phyloP scores from a whole-genome alignment of 805 yeast genomes.

The Saccharomycopsis babjevae region DNA sequence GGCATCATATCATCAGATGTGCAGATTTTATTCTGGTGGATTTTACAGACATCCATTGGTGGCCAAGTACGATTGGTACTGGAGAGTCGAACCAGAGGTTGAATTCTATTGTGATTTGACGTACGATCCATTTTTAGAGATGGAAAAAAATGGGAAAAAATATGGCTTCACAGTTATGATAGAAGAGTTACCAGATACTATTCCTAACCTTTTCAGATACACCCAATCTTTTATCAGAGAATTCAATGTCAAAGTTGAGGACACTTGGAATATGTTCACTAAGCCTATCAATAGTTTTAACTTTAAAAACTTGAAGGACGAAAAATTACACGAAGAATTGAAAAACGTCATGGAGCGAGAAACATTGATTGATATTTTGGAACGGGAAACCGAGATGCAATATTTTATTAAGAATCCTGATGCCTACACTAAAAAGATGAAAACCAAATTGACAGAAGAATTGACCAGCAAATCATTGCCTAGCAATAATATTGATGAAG shows the following conservation, averaged over 20 bases:
- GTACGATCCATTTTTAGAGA: conserved; percentile 81
- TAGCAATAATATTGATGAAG: conserved; percentile 16
- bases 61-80: conserved; percentile 72
- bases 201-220: conserved; percentile 69
- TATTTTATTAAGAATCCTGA: conserved; percentile 9
- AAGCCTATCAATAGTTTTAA: conserved; percentile 29
- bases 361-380: conserved; percentile 24
- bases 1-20: conserved; percentile 87
- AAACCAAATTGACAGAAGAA: conserved; percentile 22
- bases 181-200: conserved; percentile 69
- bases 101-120: conserved; percentile 84
- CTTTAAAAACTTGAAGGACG: conserved; percentile 25
- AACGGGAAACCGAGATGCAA: conserved; percentile 22
- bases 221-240: conserved; percentile 54
- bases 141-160: conserved; percentile 57
- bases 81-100: conserved; percentile 94
- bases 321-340: conserved; percentile 23
- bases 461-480: conserved; percentile 24
- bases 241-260: conserved; percentile 38
- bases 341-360: conserved; percentile 16
- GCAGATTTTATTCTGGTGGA: conserved; percentile 79
- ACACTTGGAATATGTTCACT: conserved; percentile 61
- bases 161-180: conserved; percentile 82
- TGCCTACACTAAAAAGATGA: conserved; percentile 2
- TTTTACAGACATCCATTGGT: conserved; percentile 76